Base-by-base conservation (phyloP, 2,329 filamentous ascomycete genomes). In the Trichoderma endophyticum region DNA sequence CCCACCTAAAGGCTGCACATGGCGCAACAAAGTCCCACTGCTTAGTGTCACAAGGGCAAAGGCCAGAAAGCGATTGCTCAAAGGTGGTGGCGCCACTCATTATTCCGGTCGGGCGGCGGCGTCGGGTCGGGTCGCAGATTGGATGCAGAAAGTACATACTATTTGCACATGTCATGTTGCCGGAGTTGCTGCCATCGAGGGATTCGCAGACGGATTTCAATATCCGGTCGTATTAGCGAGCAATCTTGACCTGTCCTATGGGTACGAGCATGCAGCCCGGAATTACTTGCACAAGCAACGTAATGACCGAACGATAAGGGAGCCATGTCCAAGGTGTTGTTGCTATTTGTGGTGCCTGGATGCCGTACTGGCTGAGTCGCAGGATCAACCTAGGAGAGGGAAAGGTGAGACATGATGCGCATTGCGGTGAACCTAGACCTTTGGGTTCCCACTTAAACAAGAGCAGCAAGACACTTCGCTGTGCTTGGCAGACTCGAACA, bases 1-100 rank as follows among this genome's bases (percentile, higher is more conserved):
- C 73, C 73, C 74, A 75, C 74, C 68, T 65, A 54, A 70, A 43
- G 67, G 74, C 67, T 57, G 65, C 72, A 57, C 74, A 73, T 63
- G 73, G 64, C 26, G 71, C 60, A 65, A 62, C 60, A 63, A 61
- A 59, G 72, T 57, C 64, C 73, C 73, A 73, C 73, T 66, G 69
- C 60, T 21, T 67, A 67, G 54, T 64, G 72, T 73, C 72, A 71
- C 71, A 73, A 71, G 71, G 69, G 60, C 54, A 71, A 32, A 60
- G 51, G 51, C 34, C 54, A 65, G 56, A 60, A 21, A 72, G 48
- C 66, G 60, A 70, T 51, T 61, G 66, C 30, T 59, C 43, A 34
- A 60, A 28, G 30, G 34, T 39, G 57, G 71, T 72, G 67, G 71
- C 71, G 71, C 71, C 67, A 71, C 72, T 67, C 39, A 67, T 64